These are phyloP conservation scores for Tetrastigma voinierianum DNA, from an alignment of 164 flowering plant species.

Conservation along the genomic window DNA sequence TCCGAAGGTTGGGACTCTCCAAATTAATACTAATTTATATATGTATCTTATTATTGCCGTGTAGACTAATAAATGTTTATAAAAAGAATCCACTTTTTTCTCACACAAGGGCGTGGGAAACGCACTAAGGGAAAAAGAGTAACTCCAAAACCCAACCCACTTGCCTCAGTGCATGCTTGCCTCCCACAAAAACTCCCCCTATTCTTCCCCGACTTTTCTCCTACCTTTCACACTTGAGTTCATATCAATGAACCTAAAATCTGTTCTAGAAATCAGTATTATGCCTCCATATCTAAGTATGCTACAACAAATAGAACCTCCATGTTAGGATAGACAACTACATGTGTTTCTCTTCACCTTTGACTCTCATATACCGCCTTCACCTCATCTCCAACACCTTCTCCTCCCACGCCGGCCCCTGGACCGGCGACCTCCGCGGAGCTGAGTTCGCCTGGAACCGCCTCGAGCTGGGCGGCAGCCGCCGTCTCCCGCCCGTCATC, in stretches of 20 bases:
- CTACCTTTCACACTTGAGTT: background rate
- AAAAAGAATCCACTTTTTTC: too few species aligned
- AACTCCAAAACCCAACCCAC: conserved; percentile 10
- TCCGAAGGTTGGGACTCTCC: too few species aligned
- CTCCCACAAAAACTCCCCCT: too few species aligned
- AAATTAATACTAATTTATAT: too few species aligned
- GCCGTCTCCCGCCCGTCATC: conserved; percentile 21
- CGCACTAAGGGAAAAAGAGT: conserved; percentile 29
- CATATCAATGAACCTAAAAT: conserved; percentile 41
- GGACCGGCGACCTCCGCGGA: conserved; percentile 72
- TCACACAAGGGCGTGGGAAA: conserved; percentile 33
- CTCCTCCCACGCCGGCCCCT: conserved; percentile 18
- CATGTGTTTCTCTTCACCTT: conserved; percentile 63
- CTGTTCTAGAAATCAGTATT: too few species aligned
- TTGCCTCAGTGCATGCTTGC: conserved; percentile 33
- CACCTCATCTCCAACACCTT: conserved; percentile 27
- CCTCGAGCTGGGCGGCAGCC: conserved; percentile 28
- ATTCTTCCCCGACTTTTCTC: too few species aligned
- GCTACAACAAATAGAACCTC: too few species aligned
- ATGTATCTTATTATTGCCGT: too few species aligned
- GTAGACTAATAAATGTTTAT: too few species aligned
- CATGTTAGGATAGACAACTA: too few species aligned
- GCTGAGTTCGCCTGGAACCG: conserved; percentile 85
- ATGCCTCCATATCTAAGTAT: too few species aligned
- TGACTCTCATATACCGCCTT: conserved; percentile 58